phyloP scores from a whole-genome alignment of 2,329 filamentous ascomycete species.

The Aureobasidium sp. region DNA sequence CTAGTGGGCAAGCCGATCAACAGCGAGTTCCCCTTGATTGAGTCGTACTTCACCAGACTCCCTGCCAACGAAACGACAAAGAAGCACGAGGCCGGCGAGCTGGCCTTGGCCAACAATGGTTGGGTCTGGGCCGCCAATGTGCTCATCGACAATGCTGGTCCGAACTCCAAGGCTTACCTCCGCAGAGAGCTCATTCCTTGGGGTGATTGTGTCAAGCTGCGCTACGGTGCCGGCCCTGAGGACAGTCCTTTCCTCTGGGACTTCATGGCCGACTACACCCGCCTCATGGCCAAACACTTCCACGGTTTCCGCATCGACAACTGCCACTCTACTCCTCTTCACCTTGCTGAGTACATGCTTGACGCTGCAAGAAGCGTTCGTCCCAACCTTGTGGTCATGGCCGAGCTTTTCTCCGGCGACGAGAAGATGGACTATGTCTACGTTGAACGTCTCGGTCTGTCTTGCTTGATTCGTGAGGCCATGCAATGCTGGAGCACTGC shows the following conservation, averaged over 20 bases:
- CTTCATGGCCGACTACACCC: slow-evolving; percentile 89
- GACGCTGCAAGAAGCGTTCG: slow-evolving; percentile 86
- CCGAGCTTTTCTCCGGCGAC: slow-evolving; percentile 90
- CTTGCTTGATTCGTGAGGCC: slow-evolving; percentile 86
- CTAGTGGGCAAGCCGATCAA: slow-evolving; percentile 79
- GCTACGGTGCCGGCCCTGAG: slow-evolving; percentile 71
- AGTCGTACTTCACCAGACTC: slow-evolving; percentile 89
- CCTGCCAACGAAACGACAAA: slow-evolving; percentile 70
- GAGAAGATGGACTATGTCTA: slow-evolving; percentile 96
- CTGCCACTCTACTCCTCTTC: slow-evolving; percentile 90
- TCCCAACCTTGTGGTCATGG: slow-evolving; percentile 83
- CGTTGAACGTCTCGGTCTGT: slow-evolving; percentile 84
- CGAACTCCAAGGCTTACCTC: slow-evolving; percentile 86
- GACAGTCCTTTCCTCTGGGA: slow-evolving; percentile 95
- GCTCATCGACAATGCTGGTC: slow-evolving; percentile 85
- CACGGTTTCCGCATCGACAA: slow-evolving; percentile 95
- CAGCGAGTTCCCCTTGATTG: slow-evolving; percentile 71
- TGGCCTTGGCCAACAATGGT: slow-evolving; percentile 88
- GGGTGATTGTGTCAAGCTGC: slow-evolving; percentile 96
- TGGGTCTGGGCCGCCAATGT: slow-evolving; percentile 99
- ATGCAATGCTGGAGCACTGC: slow-evolving; percentile 98
- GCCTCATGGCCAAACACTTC: slow-evolving; percentile 90
- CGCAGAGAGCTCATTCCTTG: slow-evolving; percentile 93
- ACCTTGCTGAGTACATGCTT: slow-evolving; percentile 89
- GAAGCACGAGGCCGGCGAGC: slow-evolving; percentile 66